Percentiles rank a stretch among this genome's conserved stretches.
Evolutionary conservation across 2,329 filamentous ascomycete genomes (phyloP).

Genomic region (Macrophomina tecta): DNA sequence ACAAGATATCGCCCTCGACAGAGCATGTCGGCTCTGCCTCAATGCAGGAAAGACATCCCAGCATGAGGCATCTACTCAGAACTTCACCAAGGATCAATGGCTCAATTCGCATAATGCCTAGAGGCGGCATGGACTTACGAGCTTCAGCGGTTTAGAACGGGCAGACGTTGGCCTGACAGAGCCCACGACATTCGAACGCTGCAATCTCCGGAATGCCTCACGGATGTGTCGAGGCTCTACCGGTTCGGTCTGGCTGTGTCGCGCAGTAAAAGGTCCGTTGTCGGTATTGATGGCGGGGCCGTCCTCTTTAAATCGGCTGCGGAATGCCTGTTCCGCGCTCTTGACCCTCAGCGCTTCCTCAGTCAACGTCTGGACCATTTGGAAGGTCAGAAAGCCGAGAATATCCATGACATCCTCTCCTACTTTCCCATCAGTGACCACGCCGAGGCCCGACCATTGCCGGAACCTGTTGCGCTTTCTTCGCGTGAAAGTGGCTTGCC

Average conservation of each 20-base stretch:
- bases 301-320: too few relatives aligned
- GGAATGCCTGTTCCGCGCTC: not conserved
- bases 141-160: not conserved
- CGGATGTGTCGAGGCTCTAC: not conserved
- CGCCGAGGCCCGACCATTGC: not conserved
- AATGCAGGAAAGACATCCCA: too few relatives aligned
- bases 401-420: constrained; percentile 6
- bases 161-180: not conserved
- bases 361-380: not conserved
- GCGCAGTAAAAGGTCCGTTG: not conserved
- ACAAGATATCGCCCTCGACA: too few relatives aligned
- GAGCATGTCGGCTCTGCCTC: too few relatives aligned
- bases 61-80: not conserved
- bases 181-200: not conserved
- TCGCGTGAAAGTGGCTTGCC: constrained; percentile 2
- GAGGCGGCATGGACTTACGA: not conserved
- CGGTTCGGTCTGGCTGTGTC: not conserved
- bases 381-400: not conserved
- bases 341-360: not conserved
- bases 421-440: not conserved
- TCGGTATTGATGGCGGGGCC: too few relatives aligned
- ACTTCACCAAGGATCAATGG: not conserved
- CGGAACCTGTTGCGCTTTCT: not conserved
- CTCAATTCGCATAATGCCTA: not conserved
- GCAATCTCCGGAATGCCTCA: constrained; percentile 12